Evolutionary conservation across 2,329 filamentous ascomycete genomes (phyloP), one percentile per base, ranked within the genome.

Genomic region (Penicillium sp.): DNA sequence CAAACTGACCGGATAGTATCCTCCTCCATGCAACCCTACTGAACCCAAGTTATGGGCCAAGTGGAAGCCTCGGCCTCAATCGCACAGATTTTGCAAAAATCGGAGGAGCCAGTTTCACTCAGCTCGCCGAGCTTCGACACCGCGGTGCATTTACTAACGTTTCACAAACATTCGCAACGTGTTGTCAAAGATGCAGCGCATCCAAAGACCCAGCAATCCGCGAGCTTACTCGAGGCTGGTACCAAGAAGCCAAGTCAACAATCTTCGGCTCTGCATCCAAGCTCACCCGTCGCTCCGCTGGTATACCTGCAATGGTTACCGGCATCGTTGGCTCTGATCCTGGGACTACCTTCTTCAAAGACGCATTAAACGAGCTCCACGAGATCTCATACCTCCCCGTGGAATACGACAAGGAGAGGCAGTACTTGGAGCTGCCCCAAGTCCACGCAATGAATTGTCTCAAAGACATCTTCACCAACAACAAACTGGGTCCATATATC

Each of bases 381-480:
- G 66, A 71, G 2, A 73, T 77, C 4, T 67, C 76, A 8, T 65
- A 68, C 3, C 54, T 68, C 10, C 65, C 70, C 11, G 68, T 67
- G 4, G 54, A 68, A n/a, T 67, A 68, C 18, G 58, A 66, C n/a
- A 56, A 56, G 31, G 55, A 63, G 18, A 60, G 65, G 14, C 67
- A 71, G 56, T 78, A 83, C 46, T 75, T 81, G 29, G 80, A 89
- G 39, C 76, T 97, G 4, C 89, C 92, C 0, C 93, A 99, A 72
- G 94, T 99, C 0, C 94, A 99, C 71, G 92, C 94, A 0, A 83
- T 96, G 68, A 99, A 99, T 70, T 96, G 90, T 57, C 78, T 99
- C 54, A 94, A 94, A 68, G 92, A 96, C 60, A 87, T 96, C 2
- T 94, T 97, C 73, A 93, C 90, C 54, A 92, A 88, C 62, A 91